Percentiles rank a stretch among this genome's conserved stretches.
phyloP scores from a whole-genome alignment of 23 red algal species.

The Agarophyton chilense region DNA sequence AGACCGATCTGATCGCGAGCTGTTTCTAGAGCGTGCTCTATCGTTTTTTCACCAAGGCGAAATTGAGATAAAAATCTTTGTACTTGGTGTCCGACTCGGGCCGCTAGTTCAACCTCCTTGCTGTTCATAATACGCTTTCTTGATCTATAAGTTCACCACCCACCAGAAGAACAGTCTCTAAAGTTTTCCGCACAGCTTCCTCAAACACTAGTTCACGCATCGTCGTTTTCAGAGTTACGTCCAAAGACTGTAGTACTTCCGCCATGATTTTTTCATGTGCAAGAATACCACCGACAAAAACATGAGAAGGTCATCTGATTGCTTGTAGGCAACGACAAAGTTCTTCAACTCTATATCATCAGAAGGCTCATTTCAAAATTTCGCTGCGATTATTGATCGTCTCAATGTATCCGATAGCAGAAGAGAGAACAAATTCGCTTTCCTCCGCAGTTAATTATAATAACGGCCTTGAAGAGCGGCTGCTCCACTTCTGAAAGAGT shows the following conservation, averaged over 20 bases:
- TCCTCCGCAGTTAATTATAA: conserved; percentile 85
- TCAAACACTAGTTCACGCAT: conserved; percentile 79
- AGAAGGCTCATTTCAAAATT: conserved; percentile 78
- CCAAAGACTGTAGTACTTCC: conserved; percentile 75
- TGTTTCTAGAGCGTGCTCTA: conserved; percentile 75
- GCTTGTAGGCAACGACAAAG: conserved; percentile 80
- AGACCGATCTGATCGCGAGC: conserved; percentile 78
- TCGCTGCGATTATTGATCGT: conserved; percentile 68
- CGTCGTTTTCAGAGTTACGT: conserved; percentile 68
- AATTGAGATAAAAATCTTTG: conserved; percentile 64
- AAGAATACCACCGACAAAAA: conserved; percentile 62
- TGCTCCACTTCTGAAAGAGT: conserved; percentile 72
- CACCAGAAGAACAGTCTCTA: conserved; percentile 75
- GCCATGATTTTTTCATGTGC: conserved; percentile 88
- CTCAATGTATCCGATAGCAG: conserved; percentile 63
- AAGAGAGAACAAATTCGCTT: conserved; percentile 79
- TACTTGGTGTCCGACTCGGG: conserved; percentile 61
- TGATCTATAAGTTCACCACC: conserved; percentile 88
- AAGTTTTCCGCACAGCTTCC: conserved; percentile 73
- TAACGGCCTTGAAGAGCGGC: conserved; percentile 81
- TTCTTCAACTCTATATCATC: conserved; percentile 74
- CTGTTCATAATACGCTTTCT: conserved; percentile 91
- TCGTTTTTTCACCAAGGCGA: conserved; percentile 75
- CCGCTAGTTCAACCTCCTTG: conserved; percentile 64
- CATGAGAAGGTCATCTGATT: conserved; percentile 81